Conservation (phyloP, 306 rosid genomes). For the Citrullus colocynthis region DNA sequence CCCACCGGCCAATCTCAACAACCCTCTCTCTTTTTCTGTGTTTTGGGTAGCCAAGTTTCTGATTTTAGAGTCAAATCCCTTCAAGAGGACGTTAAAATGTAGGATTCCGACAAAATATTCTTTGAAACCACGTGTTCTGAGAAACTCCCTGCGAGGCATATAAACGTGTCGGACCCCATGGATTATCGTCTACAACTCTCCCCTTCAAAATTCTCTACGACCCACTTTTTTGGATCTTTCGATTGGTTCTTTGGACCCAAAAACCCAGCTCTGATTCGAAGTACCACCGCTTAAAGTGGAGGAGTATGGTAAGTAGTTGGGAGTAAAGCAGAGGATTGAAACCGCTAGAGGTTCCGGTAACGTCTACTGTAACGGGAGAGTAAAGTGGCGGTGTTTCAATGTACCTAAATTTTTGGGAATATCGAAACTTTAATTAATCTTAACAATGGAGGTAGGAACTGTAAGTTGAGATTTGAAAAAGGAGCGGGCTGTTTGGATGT, state of each 20-base stretch:
- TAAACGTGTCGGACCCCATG: slow-evolving; percentile 9
- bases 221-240: neutral
- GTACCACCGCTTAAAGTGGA: neutral
- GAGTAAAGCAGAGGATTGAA: slow-evolving; percentile 2
- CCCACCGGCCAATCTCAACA: slow-evolving; percentile 5
- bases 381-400: neutral
- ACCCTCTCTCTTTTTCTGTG: neutral
- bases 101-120: slow-evolving; percentile 12
- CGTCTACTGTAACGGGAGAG: neutral
- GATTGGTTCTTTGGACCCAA: neutral
- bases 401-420: neutral
- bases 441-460: neutral
- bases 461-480: neutral
- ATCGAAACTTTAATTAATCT: neutral
- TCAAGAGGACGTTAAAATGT: neutral
- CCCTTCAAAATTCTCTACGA: neutral
- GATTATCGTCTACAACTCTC: neutral
- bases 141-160: neutral
- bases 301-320: neutral
- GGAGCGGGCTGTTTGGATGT: neutral
- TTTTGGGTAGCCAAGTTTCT: neutral
- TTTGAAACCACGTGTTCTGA: slow-evolving; percentile 17
- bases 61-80: slow-evolving; percentile 5
- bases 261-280: neutral
- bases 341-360: neutral